phyloP scores from a whole-genome alignment of 495 filamentous ascomycete species.

The Hypoxylon fragiforme region DNA sequence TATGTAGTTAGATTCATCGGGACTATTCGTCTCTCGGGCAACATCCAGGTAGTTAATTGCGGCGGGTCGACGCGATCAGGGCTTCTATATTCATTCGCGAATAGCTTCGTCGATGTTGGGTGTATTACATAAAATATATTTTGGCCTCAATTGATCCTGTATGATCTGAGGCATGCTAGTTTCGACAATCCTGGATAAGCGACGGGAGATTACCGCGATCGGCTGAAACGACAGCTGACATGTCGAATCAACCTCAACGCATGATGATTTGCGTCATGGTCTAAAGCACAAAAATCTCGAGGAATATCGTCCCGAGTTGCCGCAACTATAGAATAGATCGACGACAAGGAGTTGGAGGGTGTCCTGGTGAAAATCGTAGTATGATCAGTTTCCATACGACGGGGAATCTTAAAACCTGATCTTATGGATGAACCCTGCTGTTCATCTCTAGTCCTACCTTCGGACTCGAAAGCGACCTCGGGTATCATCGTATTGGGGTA shows the following conservation, averaged over 20 bases:
- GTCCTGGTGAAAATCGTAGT: conserved; percentile 13
- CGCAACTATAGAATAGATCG: conserved; percentile 5
- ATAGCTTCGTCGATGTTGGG: no score
- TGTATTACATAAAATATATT: no score
- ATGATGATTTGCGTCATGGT: conserved; percentile 17
- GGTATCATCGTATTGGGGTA: no score
- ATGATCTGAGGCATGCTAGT: background rate
- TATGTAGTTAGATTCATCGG: no score
- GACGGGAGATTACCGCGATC: conserved; percentile 13
- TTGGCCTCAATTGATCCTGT: conserved; percentile 8
- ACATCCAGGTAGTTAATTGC: no score
- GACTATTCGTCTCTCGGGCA: no score
- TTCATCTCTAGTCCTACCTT: no score
- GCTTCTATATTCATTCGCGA: no score
- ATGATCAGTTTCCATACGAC: no score
- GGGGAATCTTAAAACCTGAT: background rate
- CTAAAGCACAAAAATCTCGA: background rate
- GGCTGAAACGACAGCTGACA: conserved; percentile 18
- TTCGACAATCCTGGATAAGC: conserved; percentile 12
- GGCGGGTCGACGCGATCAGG: no score
- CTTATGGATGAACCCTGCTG: no score
- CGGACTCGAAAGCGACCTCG: no score
- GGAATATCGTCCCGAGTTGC: conserved; percentile 22
- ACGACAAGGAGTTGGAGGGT: background rate
- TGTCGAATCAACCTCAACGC: conserved; percentile 7